phyloP scores from a whole-genome alignment of 257 asterid species.

The Linaria vulgaris region DNA sequence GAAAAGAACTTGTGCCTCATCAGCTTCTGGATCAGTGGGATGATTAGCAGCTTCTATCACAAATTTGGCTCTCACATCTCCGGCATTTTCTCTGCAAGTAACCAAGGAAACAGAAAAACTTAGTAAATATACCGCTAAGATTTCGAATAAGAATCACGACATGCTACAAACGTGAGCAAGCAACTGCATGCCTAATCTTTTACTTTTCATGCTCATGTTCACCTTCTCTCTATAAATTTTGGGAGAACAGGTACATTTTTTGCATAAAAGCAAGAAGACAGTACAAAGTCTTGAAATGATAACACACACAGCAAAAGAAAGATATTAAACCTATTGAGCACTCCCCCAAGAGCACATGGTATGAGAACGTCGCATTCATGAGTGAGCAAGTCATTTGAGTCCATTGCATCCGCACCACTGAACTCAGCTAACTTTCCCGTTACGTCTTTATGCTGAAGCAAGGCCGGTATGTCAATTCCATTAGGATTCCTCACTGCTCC shows the following conservation, averaged over 20 bases:
- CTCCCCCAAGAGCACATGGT: conserved; percentile 97
- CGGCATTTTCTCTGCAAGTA: conserved; percentile 58
- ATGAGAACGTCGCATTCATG: conserved; percentile 87
- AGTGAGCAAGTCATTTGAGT: conserved; percentile 59
- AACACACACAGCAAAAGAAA: conserved; percentile 49
- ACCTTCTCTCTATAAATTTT: too few relatives aligned
- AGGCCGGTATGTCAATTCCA: conserved; percentile 68
- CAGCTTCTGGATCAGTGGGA: conserved; percentile 83
- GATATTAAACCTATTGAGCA: conserved; percentile 58
- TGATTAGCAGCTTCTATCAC: conserved; percentile 81
- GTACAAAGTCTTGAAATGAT: too few relatives aligned
- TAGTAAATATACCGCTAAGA: too few relatives aligned
- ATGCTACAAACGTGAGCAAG: conserved; percentile 10
- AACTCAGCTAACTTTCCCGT: conserved; percentile 62
- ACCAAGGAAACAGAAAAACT: conserved; percentile 10
- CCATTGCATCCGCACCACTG: conserved; percentile 66
- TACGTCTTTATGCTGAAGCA: conserved; percentile 58
- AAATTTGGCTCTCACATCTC: conserved; percentile 56
- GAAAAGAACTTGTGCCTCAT: conserved; percentile 47
- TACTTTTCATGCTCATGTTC: background rate
- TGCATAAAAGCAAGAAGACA: too few relatives aligned
- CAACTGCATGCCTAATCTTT: background rate
- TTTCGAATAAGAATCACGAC: background rate
- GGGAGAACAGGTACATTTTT: too few relatives aligned
- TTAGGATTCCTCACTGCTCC: conserved; percentile 68